phyloP scores from a whole-genome alignment of 306 rosid species.

The Inga oerstediana region DNA sequence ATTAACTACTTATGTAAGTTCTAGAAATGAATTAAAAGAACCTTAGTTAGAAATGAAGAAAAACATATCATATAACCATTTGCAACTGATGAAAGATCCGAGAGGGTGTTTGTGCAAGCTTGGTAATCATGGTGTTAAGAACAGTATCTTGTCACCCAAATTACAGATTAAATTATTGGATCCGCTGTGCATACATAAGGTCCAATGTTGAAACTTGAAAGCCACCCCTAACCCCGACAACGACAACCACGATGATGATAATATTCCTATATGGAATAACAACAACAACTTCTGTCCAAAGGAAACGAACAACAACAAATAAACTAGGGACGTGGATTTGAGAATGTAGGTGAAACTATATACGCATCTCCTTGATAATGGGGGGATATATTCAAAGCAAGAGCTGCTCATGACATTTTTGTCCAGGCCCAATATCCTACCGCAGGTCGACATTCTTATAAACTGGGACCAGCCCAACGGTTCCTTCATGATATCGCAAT shows the following conservation, averaged over 20 bases:
- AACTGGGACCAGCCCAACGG: not conserved
- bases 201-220: not conserved
- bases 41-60: too few species aligned
- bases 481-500: not conserved
- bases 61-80: too few species aligned
- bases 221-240: not conserved
- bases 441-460: not conserved
- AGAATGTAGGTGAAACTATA: not conserved
- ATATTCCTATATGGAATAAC: not conserved
- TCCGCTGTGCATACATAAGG: not conserved
- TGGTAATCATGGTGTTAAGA: not conserved
- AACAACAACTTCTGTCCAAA: not conserved
- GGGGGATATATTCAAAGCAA: not conserved
- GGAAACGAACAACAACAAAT: not conserved
- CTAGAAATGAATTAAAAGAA: too few species aligned
- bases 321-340: not conserved
- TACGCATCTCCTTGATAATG: too few species aligned
- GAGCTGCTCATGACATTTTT: not conserved
- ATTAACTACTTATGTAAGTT: too few species aligned
- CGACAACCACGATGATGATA: not conserved
- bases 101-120: too few species aligned
- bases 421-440: not conserved
- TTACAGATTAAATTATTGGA: not conserved
- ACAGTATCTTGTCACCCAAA: not conserved
- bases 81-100: too few species aligned